Evolutionary conservation across 2,329 filamentous ascomycete species (phyloP).

Genomic region (Lecanosticta acicola): DNA sequence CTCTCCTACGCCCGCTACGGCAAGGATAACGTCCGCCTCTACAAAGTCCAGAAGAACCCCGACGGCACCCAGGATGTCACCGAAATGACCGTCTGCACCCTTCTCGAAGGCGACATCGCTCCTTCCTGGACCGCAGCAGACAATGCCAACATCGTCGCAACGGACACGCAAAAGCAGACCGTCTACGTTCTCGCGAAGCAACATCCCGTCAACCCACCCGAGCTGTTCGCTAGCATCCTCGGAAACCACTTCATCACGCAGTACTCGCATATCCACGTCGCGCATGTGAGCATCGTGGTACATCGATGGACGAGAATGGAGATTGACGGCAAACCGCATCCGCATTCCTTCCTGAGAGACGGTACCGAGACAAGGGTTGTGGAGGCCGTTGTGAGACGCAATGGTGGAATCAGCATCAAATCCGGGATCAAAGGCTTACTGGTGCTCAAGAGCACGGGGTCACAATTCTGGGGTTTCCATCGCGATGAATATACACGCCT

Average conservation of each 20-base stretch:
- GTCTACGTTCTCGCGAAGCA: slow-evolving; percentile 88
- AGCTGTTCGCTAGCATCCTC: slow-evolving; percentile 81
- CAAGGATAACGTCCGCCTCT: slow-evolving; percentile 98
- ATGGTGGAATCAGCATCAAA: slow-evolving; percentile 65
- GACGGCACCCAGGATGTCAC: slow-evolving; percentile 77
- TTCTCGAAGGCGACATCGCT: slow-evolving; percentile 90
- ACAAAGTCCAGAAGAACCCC: slow-evolving; percentile 82
- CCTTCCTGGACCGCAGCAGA: slow-evolving; percentile 84
- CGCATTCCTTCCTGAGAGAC: slow-evolving; percentile 90
- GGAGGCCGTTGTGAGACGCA: slow-evolving; percentile 62
- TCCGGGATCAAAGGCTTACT: slow-evolving; percentile 71
- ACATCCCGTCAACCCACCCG: slow-evolving; percentile 83
- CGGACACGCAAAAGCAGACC: slow-evolving; percentile 96
- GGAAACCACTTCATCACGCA: slow-evolving; percentile 82
- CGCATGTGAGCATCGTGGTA: slow-evolving; percentile 73
- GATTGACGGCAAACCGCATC: slow-evolving; percentile 82
- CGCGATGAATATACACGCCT: slow-evolving; percentile 91
- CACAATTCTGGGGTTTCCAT: slow-evolving; percentile 90
- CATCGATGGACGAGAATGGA: slow-evolving; percentile 90
- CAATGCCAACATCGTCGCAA: slow-evolving; percentile 92
- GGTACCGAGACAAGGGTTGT: slow-evolving; percentile 82
- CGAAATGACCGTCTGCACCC: slow-evolving; percentile 90
- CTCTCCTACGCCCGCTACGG: slow-evolving; percentile 65
- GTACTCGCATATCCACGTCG: slow-evolving; percentile 81
- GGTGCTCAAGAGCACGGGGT: slow-evolving; percentile 94